Conservation (phyloP, 2,329 filamentous ascomycete genomes). For the Epichloe sylvatica region DNA sequence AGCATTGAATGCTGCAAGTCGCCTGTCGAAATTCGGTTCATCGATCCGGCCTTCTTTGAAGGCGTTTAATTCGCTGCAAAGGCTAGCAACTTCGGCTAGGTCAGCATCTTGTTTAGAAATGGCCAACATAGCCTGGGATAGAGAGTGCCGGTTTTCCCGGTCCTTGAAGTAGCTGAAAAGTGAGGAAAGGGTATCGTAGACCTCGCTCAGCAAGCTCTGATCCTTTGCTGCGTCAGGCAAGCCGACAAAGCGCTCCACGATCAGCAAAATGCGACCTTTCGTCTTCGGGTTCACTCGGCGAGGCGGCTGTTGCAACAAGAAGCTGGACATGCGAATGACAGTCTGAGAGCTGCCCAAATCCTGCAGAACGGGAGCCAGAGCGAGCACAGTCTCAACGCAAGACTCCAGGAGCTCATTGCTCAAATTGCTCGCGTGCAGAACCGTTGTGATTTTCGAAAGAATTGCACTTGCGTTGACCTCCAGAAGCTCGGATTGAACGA, state of each 20-base stretch:
- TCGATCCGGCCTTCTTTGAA: conserved; percentile 59
- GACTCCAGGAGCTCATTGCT: conserved; percentile 65
- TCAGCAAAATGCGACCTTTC: conserved; percentile 66
- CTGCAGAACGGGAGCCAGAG: conserved; percentile 56
- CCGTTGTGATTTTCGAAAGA: conserved; percentile 51
- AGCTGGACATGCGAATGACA: conserved; percentile 66
- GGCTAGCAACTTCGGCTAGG: conserved; percentile 46
- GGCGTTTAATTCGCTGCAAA: conserved; percentile 73
- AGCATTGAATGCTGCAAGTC: conserved; percentile 59
- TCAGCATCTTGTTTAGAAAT: conserved; percentile 52
- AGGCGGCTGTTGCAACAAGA: conserved; percentile 72
- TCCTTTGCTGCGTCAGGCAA: conserved; percentile 33
- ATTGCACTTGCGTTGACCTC: conserved; percentile 44
- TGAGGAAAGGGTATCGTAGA: conserved; percentile 63
- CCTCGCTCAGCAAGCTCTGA: conserved; percentile 39
- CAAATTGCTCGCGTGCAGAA: conserved; percentile 47
- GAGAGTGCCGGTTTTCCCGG: conserved; percentile 54
- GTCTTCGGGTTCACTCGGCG: conserved; percentile 68
- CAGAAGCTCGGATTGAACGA: conserved; percentile 42
- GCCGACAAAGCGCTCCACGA: conserved; percentile 68
- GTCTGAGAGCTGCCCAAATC: conserved; percentile 56
- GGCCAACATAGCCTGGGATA: conserved; percentile 59
- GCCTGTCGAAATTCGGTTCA: conserved; percentile 75
- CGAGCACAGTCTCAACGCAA: conserved; percentile 66
- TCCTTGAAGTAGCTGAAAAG: conserved; percentile 89